Evolutionary conservation across 805 yeast species (phyloP).

Genomic region (Candida namnaoensis): DNA sequence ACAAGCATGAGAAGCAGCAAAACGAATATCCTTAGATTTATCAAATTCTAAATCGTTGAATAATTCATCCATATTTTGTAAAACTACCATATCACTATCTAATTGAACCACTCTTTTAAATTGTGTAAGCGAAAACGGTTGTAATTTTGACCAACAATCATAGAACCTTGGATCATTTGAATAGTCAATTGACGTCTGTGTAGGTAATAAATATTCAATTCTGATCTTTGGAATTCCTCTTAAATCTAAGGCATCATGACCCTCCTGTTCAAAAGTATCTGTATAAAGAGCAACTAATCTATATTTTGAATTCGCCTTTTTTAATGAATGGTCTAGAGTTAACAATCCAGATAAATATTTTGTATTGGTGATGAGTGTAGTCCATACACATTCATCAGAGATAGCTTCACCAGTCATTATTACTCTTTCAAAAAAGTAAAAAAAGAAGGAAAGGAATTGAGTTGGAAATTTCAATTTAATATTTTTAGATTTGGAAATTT

Average conservation of each 20-base stretch:
- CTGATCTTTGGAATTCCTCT: conserved; percentile 32
- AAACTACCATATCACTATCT: conserved; percentile 53
- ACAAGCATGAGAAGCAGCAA: conserved; percentile 56
- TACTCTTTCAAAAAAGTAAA: too few species aligned
- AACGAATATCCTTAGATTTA: conserved; percentile 20
- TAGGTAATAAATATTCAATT: conserved; percentile 35
- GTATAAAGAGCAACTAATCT: conserved; percentile 49
- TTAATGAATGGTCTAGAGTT: conserved; percentile 39
- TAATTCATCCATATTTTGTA: conserved; percentile 48
- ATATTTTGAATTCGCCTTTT: conserved; percentile 32
- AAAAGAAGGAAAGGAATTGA: too few species aligned
- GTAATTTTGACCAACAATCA: conserved; percentile 57
- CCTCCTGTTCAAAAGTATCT: conserved; percentile 30
- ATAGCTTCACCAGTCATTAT: too few species aligned
- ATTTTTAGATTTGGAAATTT: too few species aligned
- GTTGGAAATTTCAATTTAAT: too few species aligned
- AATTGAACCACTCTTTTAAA: conserved; percentile 46
- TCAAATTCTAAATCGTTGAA: conserved; percentile 31
- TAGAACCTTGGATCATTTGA: conserved; percentile 42
- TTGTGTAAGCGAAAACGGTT: conserved; percentile 41
- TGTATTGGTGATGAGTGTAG: conserved; percentile 45
- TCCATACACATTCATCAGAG: conserved; percentile 32
- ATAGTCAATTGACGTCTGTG: conserved; percentile 30
- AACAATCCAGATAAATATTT: conserved; percentile 43
- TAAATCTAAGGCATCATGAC: conserved; percentile 28